Conservation (phyloP, 225 moss, liverwort and hornwort genomes). For the Antitrichia curtipendula region DNA sequence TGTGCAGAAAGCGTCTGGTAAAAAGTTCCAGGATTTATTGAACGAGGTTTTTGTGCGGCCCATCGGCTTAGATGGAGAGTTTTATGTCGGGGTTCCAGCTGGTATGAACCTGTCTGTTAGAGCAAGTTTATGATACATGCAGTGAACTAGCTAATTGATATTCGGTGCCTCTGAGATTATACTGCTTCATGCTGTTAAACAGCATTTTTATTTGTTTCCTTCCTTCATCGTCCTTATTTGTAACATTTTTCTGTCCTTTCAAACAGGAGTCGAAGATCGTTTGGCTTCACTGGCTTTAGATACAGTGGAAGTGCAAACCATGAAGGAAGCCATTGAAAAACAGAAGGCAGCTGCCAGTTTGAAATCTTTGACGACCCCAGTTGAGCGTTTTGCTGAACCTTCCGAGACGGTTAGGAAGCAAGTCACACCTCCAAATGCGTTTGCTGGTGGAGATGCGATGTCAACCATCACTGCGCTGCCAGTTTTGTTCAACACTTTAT, state of each 20-base stretch:
- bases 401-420: conserved; percentile 13
- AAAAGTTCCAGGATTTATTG: conserved; percentile 65
- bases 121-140: neutral
- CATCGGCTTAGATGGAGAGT: conserved; percentile 69
- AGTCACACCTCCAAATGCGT: neutral
- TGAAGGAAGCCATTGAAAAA: conserved; percentile 27
- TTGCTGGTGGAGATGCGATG: conserved; percentile 27
- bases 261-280: conserved; percentile 83
- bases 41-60: conserved; percentile 58
- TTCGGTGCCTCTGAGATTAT: neutral
- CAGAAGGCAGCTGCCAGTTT: conserved; percentile 12
- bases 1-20: conserved; percentile 72
- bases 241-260: neutral
- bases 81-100: conserved; percentile 80
- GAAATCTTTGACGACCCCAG: neutral
- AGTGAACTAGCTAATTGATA: neutral
- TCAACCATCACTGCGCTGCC: conserved; percentile 43
- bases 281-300: conserved; percentile 70
- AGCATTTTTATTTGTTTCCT: neutral
- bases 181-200: neutral
- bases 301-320: conserved; percentile 25
- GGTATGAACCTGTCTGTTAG: conserved; percentile 21
- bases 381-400: conserved; percentile 25
- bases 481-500: conserved; percentile 80
- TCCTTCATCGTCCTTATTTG: neutral